Conservation (phyloP, 306 rosid genomes). For the Corylus avellana region DNA sequence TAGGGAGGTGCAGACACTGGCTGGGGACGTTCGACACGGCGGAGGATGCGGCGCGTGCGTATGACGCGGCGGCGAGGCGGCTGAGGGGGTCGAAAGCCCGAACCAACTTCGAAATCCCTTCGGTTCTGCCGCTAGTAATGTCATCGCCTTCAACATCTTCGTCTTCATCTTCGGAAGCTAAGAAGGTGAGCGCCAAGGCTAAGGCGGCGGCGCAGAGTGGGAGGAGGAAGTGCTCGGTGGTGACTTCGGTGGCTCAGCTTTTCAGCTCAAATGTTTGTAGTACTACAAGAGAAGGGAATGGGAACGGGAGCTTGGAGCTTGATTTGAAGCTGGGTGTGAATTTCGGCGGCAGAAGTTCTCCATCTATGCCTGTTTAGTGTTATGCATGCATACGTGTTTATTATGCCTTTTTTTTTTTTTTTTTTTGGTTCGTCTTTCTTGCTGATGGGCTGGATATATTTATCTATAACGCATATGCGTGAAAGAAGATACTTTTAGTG, state of each 20-base stretch:
- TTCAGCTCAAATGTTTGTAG: conserved; percentile 36
- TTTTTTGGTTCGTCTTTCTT: neutral
- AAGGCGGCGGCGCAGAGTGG: conserved; percentile 6
- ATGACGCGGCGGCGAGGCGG: conserved; percentile 88
- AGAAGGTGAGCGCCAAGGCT: neutral
- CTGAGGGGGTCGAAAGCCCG: conserved; percentile 78
- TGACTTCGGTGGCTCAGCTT: conserved; percentile 62
- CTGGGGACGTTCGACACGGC: conserved; percentile 90
- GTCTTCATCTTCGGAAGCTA: conserved; percentile 12
- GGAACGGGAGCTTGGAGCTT: conserved; percentile 34
- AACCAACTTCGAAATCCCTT: conserved; percentile 70
- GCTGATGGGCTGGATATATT: neutral
- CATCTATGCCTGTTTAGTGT: neutral
- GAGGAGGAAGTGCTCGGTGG: conserved; percentile 49
- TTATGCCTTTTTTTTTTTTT: neutral
- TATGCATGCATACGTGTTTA: too few species aligned
- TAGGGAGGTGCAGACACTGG: conserved; percentile 91
- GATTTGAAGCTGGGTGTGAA: conserved; percentile 49
- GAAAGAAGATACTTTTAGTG: neutral
- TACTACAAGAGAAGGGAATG: neutral
- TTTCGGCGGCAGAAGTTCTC: conserved; percentile 12
- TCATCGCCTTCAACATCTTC: conserved; percentile 26
- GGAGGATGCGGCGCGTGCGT: conserved; percentile 93
- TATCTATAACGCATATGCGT: neutral
- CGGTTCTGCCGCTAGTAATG: conserved; percentile 46